Base-by-base conservation (phyloP, 1,284 basidiomycete species). In the Cryptococcus sp. region DNA sequence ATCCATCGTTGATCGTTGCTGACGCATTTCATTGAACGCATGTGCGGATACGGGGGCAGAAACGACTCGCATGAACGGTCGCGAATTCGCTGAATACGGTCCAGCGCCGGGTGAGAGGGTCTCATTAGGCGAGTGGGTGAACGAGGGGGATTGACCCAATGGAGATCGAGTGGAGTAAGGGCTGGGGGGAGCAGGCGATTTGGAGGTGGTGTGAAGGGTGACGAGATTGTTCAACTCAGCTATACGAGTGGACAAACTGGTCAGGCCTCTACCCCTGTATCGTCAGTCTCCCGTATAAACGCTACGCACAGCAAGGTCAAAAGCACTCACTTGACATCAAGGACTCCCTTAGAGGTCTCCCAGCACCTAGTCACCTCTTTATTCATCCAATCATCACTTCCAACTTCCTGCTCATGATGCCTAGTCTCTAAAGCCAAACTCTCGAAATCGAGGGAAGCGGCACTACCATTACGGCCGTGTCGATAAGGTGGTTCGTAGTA, bases 371-470 rank as follows among this genome's bases (percentile, higher is more conserved):
- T 63, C 5, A 74, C 66, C 44, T 55, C 55, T 24, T 46, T 49
- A 37, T 61, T 54, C 67, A 72, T 68, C 72, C 72, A 74, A 37
- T 69, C 64, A 52, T 74, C 72, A 23, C 61, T 67, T 7, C 68
- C 68, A 0, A 66, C 44, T 2, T 43, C 45, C 18, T 16, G 11
- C 11, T 10, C 23, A 21, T 28, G 39, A 9, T 16, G 40, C 47
- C 14, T 14, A 34, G 44, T 50, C 2, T 46, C 53, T 7, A 56
- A 28, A n/a, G 31, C 36, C 32, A 19, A 42, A 39, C 47, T 48
- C 4, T 31, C 40, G 18, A 49, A 42, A 14, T 31, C 36, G n/a
- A 52, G 48, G 4, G 52, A 55, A 14, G 47, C 48, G 1, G 51
- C 41, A 48, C 57, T 56, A 4, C 51, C 48, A 21, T 56, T 49